Evolutionary conservation across 108 stramenopile species (phyloP).

Genomic region (Cyclotella choctawhatcheeana): DNA sequence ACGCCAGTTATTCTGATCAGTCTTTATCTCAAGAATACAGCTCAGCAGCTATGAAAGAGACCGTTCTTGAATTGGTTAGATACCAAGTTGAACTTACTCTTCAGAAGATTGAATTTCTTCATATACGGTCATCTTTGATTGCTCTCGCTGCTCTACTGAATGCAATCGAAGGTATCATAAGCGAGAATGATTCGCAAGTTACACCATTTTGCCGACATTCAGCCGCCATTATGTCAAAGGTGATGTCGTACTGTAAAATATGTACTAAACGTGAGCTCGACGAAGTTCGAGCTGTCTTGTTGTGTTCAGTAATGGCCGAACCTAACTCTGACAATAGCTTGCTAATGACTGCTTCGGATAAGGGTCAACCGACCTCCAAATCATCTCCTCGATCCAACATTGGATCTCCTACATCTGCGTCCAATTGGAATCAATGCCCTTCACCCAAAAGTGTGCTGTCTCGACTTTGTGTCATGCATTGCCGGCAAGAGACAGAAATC

Average conservation of each 20-base stretch:
- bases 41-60: not conserved
- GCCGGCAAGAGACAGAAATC: not conserved
- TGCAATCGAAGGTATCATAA: slow-evolving; percentile 26
- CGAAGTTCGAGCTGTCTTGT: slow-evolving; percentile 21
- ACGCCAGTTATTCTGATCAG: not conserved
- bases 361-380: not conserved
- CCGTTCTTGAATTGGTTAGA: slow-evolving; percentile 20
- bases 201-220: slow-evolving; percentile 18
- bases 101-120: slow-evolving; percentile 13
- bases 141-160: slow-evolving; percentile 34
- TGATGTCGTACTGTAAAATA: not conserved
- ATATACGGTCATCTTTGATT: slow-evolving; percentile 6
- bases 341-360: not conserved
- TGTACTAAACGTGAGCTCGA: slow-evolving; percentile 20
- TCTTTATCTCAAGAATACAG: slow-evolving; percentile 20
- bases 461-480: slow-evolving; percentile 20
- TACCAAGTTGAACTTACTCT: slow-evolving; percentile 27
- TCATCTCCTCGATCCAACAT: not conserved
- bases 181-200: not conserved
- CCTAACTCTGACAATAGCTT: not conserved
- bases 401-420: slow-evolving; percentile 11
- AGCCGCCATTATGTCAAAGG: not conserved
- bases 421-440: slow-evolving; percentile 3
- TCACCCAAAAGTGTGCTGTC: slow-evolving; percentile 24
- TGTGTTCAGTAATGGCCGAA: slow-evolving; percentile 11